Base-by-base conservation (phyloP, 345 rosid genomes). In the Eucalyptus sp. region DNA sequence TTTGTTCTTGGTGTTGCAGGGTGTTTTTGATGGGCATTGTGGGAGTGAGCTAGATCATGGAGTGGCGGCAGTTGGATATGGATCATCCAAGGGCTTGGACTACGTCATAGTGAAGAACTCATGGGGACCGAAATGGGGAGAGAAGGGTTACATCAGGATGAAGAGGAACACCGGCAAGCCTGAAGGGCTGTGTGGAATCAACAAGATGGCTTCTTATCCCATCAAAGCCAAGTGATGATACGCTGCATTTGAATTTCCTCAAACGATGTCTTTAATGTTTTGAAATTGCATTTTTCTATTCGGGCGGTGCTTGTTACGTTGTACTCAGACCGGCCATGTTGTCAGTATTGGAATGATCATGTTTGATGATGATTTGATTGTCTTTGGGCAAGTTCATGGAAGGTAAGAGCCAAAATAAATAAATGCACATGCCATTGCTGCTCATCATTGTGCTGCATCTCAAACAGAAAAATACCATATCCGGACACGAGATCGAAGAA, bases 141-240 rank as follows among this genome's bases (percentile, higher is more conserved):
- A 94, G 90, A 94, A 93, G 83, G 99, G 99, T 22, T 96, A 90
- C 91, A 95, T 95, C 44, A 92, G 97, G 89, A 91, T 96, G 97
- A 94, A 93, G 95, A 94, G 97, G 89, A 96, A 94, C 91, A 93
- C 96, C 11, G 97, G 97, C 14, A 96, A 95, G 89, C 92, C 94
- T 10, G 94, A 95, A 87, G 99, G 99, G 5, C 89, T 94, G 0
- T 96, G 98, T 89, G 98, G 98, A 17, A 94, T 96, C 91, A 95
- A 97, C 94, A 95, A 95, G 91, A 96, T 97, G 97, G 95, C 96
- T 86, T 97, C 99, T 27, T 96, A 94, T 89, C 99, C 97, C 4
- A 95, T 91, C 86, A 97, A 97, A 90, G 90, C 86, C 37, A 91
- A 94, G 37, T 94, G 92, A 91, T 20, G 48, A 41, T 41, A 15